phyloP scores from a whole-genome alignment of 2,329 filamentous ascomycete genomes.

The Fusarium metavorans region DNA sequence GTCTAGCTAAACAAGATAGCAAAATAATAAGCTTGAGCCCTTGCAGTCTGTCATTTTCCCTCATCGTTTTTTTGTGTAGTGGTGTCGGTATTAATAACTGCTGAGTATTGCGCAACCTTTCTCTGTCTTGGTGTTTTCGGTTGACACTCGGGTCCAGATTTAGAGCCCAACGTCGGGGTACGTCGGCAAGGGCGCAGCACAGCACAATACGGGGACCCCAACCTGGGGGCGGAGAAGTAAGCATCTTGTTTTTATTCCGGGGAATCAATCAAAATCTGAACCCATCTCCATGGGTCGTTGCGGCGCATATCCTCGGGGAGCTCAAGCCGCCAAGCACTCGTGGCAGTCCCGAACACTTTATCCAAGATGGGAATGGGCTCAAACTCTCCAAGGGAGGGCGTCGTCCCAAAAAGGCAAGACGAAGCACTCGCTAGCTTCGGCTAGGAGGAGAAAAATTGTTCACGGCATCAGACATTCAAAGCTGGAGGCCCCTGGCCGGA shows the following conservation, averaged over 20 bases:
- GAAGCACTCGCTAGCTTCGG: not conserved
- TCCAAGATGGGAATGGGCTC: not conserved
- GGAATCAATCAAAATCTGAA: not conserved
- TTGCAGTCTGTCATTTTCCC: too few relatives aligned
- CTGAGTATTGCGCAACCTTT: not conserved
- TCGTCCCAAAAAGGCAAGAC: not conserved
- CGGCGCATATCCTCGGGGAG: not conserved
- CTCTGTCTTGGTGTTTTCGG: not conserved
- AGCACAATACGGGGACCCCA: not conserved
- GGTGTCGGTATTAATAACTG: too few relatives aligned
- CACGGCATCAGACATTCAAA: not conserved
- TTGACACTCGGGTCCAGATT: not conserved
- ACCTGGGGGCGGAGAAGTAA: not conserved
- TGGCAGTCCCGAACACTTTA: not conserved
- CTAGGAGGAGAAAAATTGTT: not conserved
- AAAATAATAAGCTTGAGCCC: too few relatives aligned
- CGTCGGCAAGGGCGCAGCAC: not conserved
- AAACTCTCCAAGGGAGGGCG: not conserved
- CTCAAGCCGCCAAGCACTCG: not conserved
- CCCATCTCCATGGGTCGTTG: not conserved
- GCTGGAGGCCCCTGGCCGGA: not conserved
- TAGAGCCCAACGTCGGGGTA: not conserved
- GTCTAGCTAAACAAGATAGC: not conserved
- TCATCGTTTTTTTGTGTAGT: too few relatives aligned
- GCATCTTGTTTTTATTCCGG: not conserved